Evolutionary conservation across 371 early-diverging fungal species (phyloP), one percentile per base, ranked within the genome.

Genomic region (Massospora cicadina): DNA sequence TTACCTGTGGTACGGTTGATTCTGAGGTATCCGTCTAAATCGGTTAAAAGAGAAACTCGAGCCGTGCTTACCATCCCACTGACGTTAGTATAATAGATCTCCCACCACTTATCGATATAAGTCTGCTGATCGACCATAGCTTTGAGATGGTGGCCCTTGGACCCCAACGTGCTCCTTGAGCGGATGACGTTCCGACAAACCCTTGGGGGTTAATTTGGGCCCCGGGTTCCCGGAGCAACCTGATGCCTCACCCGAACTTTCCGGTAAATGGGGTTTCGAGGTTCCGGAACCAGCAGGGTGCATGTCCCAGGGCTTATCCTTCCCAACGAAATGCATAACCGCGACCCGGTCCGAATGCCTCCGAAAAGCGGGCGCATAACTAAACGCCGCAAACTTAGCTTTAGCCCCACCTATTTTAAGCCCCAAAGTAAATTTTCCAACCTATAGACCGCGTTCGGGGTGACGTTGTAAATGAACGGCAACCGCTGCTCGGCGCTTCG

Each of bases 381-480:
- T 82, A 72, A 2, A 59, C n/a, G n/a, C n/a, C n/a, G 27, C 21
- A 53, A 43, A 30, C 54, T 54, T 7, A 60, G n/a, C 33, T 31
- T 25, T 27, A 60, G n/a, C 28, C 2, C n/a, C 25, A n/a, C 3
- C 33, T 7, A 30, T 27, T 5, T n/a, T 2, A 3, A 5, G 3
- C 23, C 2, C n/a, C 7, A 5, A 5, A 30, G 61, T 30, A 7
- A 60, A 13, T n/a, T n/a, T n/a, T 17, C 43, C 68, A 73, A 81
- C 76, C 89, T 87, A 75, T 97, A 97, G 56, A 85, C 81, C 1
- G 89, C 77, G 1, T 90, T 83, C 1, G 91, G 90, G 0, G 94
- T 93, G 3, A 93, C 86, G 71, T 97, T 97, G 78, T 81, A 94
- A 43, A 79, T 79, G 68, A 95, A 97, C 0, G 95, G 91, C 53